Conservation (phyloP, 2,329 filamentous ascomycete species). For the Claviceps fusiformis region DNA sequence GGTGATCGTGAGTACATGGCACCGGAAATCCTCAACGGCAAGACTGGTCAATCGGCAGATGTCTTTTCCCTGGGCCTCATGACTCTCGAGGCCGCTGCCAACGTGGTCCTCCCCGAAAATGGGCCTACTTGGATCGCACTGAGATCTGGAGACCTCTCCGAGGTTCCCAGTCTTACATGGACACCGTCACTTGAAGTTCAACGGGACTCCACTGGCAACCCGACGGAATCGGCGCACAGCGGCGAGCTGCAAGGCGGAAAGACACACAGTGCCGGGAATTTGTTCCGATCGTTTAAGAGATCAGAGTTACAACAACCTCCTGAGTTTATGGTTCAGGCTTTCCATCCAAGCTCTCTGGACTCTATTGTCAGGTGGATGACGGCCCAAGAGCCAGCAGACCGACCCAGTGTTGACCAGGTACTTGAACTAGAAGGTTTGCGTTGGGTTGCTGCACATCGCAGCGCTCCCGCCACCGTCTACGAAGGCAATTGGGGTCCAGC, state of each 20-base stretch:
- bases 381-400: slow-evolving; percentile 53
- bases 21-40: slow-evolving; percentile 76
- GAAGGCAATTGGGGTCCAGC: slow-evolving; percentile 91
- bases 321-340: slow-evolving; percentile 72
- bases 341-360: slow-evolving; percentile 64
- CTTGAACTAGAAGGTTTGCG: slow-evolving; percentile 58
- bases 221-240: slow-evolving; percentile 18
- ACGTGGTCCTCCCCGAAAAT: slow-evolving; percentile 87
- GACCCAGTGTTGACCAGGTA: slow-evolving; percentile 63
- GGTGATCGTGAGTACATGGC: slow-evolving; percentile 95
- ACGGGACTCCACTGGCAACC: slow-evolving; percentile 54
- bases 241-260: slow-evolving; percentile 20
- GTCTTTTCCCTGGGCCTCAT: slow-evolving; percentile 91
- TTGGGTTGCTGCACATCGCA: slow-evolving; percentile 67
- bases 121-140: slow-evolving; percentile 83
- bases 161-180: slow-evolving; percentile 77
- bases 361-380: slow-evolving; percentile 83
- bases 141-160: slow-evolving; percentile 76
- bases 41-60: slow-evolving; percentile 82
- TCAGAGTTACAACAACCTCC: slow-evolving; percentile 51
- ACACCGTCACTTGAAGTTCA: slow-evolving; percentile 56
- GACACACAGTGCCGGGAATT: slow-evolving; percentile 19
- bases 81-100: slow-evolving; percentile 86
- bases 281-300: slow-evolving; percentile 34
- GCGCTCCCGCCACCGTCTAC: slow-evolving; percentile 84